Base-by-base conservation (phyloP, 2,329 filamentous ascomycete genomes). In the Fusarium transvaalense region DNA sequence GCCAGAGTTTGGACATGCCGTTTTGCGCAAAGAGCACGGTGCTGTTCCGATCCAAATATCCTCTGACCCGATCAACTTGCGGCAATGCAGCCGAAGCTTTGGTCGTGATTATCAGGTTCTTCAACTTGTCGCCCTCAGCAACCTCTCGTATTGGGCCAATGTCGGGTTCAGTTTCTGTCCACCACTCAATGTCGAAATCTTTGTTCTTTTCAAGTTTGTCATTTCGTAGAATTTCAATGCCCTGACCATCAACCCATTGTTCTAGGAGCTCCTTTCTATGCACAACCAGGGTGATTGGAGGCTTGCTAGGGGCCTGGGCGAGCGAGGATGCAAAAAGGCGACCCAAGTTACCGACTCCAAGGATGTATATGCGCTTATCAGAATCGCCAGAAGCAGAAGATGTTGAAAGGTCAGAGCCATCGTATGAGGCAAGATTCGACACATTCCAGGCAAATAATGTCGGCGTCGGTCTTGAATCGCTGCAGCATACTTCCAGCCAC, bases 21-120 rank as follows among this genome's bases (percentile, higher is more conserved):
- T 97, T 97, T 73, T 97, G 94, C 25, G 93, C 81, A 73, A 97
- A 92, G 14, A 91, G 84, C n/a, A 97, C 87, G 0, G 92, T 91
- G n/a, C 90, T 92, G 5, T 84, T 78, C 5, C 81, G 78, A 66
- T 88, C 85, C 4, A 89, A 84, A 53, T 97, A 87, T 2, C 86
- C 79, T 9, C 86, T 82, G 15, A 97, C 78, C 19, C 82, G 76
- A 52, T 84, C 83, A 7, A 84, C 79, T 39, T 92, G 90, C 2
- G 85, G 80, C n/a, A 92, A 77, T 0, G 92, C 92, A 37, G 87
- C 81, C 4, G 87, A 81, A 0, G 93, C 88, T 78, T 97, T 97
- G 31, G 91, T 92, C 4, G 92, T 86, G 25, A 97, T 81, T 66
- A 98, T 88, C 41, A 97, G 85, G 74, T 93, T 92, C 66, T 86